Base-by-base conservation (phyloP, 495 filamentous ascomycete species). In the Penicillium subrubescens region DNA sequence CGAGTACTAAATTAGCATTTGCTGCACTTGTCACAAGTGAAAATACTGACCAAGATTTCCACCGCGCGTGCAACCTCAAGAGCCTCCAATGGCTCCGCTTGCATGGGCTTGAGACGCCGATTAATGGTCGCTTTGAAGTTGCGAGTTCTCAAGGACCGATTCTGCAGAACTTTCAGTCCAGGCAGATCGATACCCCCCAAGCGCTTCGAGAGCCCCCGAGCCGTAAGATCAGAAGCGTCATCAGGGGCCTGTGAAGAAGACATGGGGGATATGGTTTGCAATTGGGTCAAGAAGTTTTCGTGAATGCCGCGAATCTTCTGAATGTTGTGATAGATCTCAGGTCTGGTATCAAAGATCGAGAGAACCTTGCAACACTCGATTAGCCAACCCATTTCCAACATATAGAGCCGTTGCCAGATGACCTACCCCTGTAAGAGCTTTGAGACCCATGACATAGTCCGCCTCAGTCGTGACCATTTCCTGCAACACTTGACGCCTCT, bases 381-480 rank as follows among this genome's bases (percentile, higher is more conserved):
- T 15, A 61, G 34, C 48, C 23, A 11, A 25, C 8, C 39, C 25
- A 12, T 21, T 8, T 35, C 58, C 17, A 21, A 14, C 19, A 23
- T 12, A 29, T 8, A 39, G 34, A 41, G 11, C 1, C 4, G 12
- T 4, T 51, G 15, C 44, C 2, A 33, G 56, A 8, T 4, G 23
- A 78, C 84, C 69, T 79, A 96, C 95, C 72, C 94, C 92, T 68
- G 90, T 87, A 61, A 99, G 80, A 56, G 94, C 90, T 68, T 91
- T 92, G 57, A 98, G 75, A 64, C 96, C 94, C 19, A 86, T 87
- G 60, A 97, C 86, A 77, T 98, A 98, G 67, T 91, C 88, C 70
- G 94, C 90, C 75, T 98, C 95, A 0, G 93, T 94, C 48, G 75
- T 83, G 57, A 97, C 83, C 21, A 99, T 78, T 74, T 99, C 95